These are phyloP conservation scores for Paecilomyces fulvus DNA, from an alignment of 2,329 filamentous ascomycete species.

Conservation along the genomic window DNA sequence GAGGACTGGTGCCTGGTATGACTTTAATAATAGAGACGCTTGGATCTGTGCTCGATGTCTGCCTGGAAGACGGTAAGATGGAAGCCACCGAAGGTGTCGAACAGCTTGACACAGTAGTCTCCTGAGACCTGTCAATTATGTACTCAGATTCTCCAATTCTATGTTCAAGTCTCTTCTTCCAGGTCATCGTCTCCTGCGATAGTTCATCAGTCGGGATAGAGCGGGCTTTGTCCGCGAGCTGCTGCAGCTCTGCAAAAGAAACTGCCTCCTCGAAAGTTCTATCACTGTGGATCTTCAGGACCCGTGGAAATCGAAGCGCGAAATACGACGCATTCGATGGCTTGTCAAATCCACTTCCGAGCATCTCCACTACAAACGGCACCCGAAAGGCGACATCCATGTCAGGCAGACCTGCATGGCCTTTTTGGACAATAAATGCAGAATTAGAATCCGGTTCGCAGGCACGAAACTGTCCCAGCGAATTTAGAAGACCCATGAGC, in stretches of 20 bases:
- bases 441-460: conserved; percentile 25
- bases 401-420: conserved; percentile 27
- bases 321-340: conserved; percentile 60
- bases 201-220: conserved; percentile 44
- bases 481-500: conserved; percentile 44
- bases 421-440: conserved; percentile 40
- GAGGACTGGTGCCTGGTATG: not conserved
- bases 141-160: conserved; percentile 34
- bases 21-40: not conserved
- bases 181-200: conserved; percentile 52
- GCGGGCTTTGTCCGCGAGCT: conserved; percentile 52
- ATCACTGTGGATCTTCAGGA: conserved; percentile 71
- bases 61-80: not conserved
- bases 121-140: conserved; percentile 16
- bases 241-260: conserved; percentile 61
- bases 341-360: conserved; percentile 72
- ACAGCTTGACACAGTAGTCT: conserved; percentile 11
- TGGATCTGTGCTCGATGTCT: not conserved
- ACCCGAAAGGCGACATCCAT: conserved; percentile 51
- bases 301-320: conserved; percentile 66
- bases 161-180: conserved; percentile 53
- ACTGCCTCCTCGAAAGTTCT: conserved; percentile 60
- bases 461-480: conserved; percentile 38
- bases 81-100: conserved; percentile 8
- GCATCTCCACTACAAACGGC: conserved; percentile 70